Conservation (phyloP, 495 filamentous ascomycete genomes). For the Hamigera avellanea region DNA sequence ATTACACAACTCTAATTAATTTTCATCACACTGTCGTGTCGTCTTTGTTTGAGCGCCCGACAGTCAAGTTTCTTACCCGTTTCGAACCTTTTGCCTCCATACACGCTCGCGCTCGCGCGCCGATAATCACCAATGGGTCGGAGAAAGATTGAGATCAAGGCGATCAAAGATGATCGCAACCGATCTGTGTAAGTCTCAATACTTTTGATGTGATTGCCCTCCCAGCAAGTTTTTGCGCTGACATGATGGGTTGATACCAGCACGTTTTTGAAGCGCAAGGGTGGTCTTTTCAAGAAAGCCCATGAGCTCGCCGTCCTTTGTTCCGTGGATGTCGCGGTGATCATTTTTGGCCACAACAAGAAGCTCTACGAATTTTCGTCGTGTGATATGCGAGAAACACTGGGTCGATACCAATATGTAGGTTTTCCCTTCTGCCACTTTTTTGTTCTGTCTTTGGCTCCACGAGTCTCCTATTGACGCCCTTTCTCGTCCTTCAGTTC, state of each 20-base stretch:
- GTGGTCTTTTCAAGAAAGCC: conserved; percentile 98
- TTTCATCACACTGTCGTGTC: too few species aligned
- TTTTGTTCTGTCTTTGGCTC: conserved; percentile 7
- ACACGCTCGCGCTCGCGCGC: too few species aligned
- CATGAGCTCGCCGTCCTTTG: conserved; percentile 97
- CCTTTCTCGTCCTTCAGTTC: conserved; percentile 50
- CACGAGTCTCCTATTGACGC: too few species aligned
- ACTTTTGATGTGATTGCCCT: conserved; percentile 4
- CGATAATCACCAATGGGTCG: conserved; percentile 43
- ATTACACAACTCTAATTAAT: too few species aligned
- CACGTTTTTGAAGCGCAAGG: conserved; percentile 97
- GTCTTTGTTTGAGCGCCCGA: too few species aligned
- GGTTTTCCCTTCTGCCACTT: conserved; percentile 30
- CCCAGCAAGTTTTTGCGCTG: conserved; percentile 2
- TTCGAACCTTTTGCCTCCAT: too few species aligned
- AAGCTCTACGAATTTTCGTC: conserved; percentile 98
- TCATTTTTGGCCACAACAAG: conserved; percentile 97
- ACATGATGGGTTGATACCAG: conserved; percentile 35
- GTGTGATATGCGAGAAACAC: conserved; percentile 78
- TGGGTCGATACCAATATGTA: conserved; percentile 82
- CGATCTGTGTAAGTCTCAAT: conserved; percentile 88
- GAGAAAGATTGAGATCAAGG: conserved; percentile 95
- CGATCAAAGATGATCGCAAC: conserved; percentile 98
- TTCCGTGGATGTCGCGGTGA: conserved; percentile 95
- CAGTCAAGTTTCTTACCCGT: too few species aligned